phyloP scores from a whole-genome alignment of 768 basidiomycete genomes.

The Boletus rufocinnamomeus region DNA sequence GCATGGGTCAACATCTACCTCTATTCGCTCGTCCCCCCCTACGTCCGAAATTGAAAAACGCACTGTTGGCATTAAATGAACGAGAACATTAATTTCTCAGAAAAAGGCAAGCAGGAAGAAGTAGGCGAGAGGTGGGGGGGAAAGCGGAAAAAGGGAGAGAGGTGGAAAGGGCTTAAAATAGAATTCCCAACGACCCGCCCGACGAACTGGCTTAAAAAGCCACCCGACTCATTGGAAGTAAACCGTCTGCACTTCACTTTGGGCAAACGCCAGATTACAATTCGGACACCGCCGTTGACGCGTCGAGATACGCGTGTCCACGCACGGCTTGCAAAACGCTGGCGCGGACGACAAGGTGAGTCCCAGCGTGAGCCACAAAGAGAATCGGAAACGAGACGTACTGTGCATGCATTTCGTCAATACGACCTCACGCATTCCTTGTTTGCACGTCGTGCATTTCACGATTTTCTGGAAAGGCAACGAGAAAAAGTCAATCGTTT shows the following conservation, averaged over 20 bases:
- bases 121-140: not conserved
- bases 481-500: not conserved
- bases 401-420: conserved; percentile 92
- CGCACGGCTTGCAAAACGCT: conserved; percentile 86
- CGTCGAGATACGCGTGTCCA: conserved; percentile 85
- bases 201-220: not conserved
- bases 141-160: no score
- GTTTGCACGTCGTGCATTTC: conserved; percentile 86
- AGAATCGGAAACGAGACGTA: conserved; percentile 42
- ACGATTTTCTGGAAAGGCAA: conserved; percentile 60
- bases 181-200: no score
- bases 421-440: conserved; percentile 73
- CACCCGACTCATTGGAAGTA: conserved; percentile 51
- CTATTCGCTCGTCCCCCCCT: not conserved
- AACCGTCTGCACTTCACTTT: conserved; percentile 75
- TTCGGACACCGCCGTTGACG: conserved; percentile 94
- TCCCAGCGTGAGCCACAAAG: no score
- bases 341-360: not conserved
- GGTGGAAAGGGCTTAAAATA: not conserved
- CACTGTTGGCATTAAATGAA: not conserved
- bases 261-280: conserved; percentile 79
- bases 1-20: not conserved
- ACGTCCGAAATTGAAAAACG: not conserved
- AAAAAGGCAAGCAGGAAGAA: not conserved
- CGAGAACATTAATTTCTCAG: conserved; percentile 9